Evolutionary conservation across 805 yeast species (phyloP), one percentile per base, ranked within the genome.

Genomic region (Candida endomychidarum): DNA sequence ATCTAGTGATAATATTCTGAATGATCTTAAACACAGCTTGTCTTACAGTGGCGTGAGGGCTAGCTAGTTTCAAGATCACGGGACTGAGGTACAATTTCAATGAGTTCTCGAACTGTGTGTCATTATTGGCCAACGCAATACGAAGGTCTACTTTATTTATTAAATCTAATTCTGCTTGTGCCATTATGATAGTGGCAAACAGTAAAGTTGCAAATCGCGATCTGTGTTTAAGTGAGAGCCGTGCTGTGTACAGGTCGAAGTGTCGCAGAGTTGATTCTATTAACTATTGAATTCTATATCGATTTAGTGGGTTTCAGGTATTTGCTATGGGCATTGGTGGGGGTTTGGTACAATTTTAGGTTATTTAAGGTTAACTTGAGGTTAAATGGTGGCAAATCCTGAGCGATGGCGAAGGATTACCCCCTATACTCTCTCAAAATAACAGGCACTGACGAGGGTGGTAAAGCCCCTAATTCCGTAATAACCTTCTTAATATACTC

Each of bases 401-500:
- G n/a, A n/a, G n/a, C n/a, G n/a, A n/a, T n/a, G n/a, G n/a, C n/a
- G n/a, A n/a, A n/a, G n/a, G n/a, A n/a, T n/a, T 21, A 21, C 23
- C 61, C 65, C 62, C 88, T 87, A 63, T 91, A 93, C 63, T 93
- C 99, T 65, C 98, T 79, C 53, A 93, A 70, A 46, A 93, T 87
- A 35, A 93, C 98, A 19, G 99, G 99, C 42, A 93, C 98, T 1
- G 98, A 88, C n/a, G 95, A 85, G 30, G 99, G 96, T 8, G 99
- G 99, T 50, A 93, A 73, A 2, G 96, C 87, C 20, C 99, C 99
- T 48, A 91, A 80, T 61, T 93, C 99, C 2, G 98, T 93, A 40
- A 93, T 88, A 43, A 93, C 88, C 67, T 93, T 93, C 60, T 91
- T 90, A 54, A 93, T 87, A 56, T 85, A 86, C 51, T 83, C 86